Conservation (phyloP, 23 red algal genomes). For the Chondrus crispus region DNA sequence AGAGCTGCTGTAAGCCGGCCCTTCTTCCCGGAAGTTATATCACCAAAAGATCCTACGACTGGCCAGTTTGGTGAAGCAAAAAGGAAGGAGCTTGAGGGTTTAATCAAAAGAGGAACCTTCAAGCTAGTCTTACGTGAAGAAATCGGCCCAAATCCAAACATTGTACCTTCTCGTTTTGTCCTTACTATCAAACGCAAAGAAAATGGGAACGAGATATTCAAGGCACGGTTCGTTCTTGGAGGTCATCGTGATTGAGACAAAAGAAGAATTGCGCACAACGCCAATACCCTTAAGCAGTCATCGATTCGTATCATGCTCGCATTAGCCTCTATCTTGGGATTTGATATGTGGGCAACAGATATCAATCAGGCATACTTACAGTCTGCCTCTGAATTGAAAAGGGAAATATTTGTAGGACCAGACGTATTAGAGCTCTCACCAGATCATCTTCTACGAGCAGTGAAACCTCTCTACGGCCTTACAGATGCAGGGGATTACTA, state of each 20-base stretch:
- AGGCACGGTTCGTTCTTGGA: background rate
- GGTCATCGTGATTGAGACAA: slow-evolving; percentile 6
- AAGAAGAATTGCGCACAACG: background rate
- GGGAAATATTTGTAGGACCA: background rate
- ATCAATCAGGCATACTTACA: slow-evolving; percentile 7
- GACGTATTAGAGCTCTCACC: background rate
- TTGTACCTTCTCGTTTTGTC: background rate
- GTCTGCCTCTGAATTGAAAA: background rate
- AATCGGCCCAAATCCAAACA: background rate
- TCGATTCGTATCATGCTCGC: background rate
- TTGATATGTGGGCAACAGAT: background rate
- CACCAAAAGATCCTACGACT: background rate
- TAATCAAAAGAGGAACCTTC: background rate
- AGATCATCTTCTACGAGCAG: background rate
- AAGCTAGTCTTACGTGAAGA: background rate
- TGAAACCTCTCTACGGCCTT: background rate
- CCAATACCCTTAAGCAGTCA: background rate
- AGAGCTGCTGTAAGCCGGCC: background rate
- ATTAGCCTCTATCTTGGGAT: background rate
- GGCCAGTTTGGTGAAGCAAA: background rate
- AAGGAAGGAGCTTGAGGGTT: background rate
- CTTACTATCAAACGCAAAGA: background rate
- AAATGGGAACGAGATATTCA: background rate
- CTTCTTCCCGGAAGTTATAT: background rate
- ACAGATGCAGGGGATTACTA: background rate